Percentiles rank a stretch among this genome's conserved stretches.
Conservation (phyloP, 495 filamentous ascomycete species). For the Jackrogersella multiformis region DNA sequence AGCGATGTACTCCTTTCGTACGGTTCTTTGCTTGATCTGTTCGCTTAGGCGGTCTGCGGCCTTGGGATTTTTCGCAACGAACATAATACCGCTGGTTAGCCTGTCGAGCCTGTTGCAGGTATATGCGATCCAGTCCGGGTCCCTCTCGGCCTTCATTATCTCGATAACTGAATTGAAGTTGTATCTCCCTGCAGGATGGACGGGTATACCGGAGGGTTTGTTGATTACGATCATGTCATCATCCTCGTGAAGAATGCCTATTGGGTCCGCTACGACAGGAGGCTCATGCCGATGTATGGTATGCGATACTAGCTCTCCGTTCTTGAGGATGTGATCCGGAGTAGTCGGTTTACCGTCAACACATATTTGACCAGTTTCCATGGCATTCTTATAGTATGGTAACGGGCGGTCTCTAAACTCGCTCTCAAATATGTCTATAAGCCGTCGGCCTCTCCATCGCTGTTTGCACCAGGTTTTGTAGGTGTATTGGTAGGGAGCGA, state of each 20-base stretch:
- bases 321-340: slow-evolving; percentile 56
- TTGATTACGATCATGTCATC: slow-evolving; percentile 93
- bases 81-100: slow-evolving; percentile 96
- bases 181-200: slow-evolving; percentile 94
- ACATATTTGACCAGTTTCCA: slow-evolving; percentile 75
- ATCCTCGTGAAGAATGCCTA: slow-evolving; percentile 88
- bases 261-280: slow-evolving; percentile 80
- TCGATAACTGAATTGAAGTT: slow-evolving; percentile 93
- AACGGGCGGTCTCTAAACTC: slow-evolving; percentile 88
- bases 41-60: slow-evolving; percentile 78
- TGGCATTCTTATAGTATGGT: slow-evolving; percentile 88
- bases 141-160: slow-evolving; percentile 84
- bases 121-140: slow-evolving; percentile 73
- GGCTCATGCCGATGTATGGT: slow-evolving; percentile 97
- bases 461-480: slow-evolving; percentile 95
- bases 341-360: slow-evolving; percentile 74
- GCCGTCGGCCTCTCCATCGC: slow-evolving; percentile 78
- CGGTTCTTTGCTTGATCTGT: slow-evolving; percentile 76
- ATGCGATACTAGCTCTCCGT: slow-evolving; percentile 84
- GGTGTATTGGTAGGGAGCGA: slow-evolving; percentile 89
- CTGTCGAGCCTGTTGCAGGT: slow-evolving; percentile 94
- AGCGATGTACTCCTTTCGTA: slow-evolving; percentile 94
- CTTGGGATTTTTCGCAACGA: slow-evolving; percentile 84
- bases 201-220: slow-evolving; percentile 93
- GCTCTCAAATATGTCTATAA: slow-evolving; percentile 81